phyloP scores from a whole-genome alignment of 2,329 filamentous ascomycete species.

The Stemphylium lycopersici region DNA sequence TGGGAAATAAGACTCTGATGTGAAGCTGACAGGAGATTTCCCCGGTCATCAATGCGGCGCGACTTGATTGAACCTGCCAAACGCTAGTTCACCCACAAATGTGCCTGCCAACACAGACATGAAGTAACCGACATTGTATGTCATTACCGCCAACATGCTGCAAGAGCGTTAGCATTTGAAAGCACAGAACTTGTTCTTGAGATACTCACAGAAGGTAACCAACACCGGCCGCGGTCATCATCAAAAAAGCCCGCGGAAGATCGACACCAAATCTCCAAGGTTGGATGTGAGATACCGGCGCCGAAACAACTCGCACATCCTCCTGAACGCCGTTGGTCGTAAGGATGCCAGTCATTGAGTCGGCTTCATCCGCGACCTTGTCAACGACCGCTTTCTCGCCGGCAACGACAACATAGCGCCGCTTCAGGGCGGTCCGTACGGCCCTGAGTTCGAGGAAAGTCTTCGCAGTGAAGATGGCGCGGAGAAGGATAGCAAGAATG shows the following conservation, averaged over 20 bases:
- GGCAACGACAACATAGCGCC: conserved; percentile 77
- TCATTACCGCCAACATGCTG: conserved; percentile 94
- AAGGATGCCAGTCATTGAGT: conserved; percentile 69
- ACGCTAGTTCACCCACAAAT: conserved; percentile 83
- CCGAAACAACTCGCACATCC: conserved; percentile 74
- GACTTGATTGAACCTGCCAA: conserved; percentile 69
- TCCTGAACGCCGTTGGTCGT: conserved; percentile 82
- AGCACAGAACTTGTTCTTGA: not conserved
- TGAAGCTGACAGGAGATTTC: not conserved
- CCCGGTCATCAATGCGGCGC: conserved; percentile 4
- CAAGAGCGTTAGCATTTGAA: conserved; percentile 23
- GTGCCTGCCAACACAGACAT: conserved; percentile 76
- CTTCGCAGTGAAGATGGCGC: conserved; percentile 74
- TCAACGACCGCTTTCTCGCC: conserved; percentile 67
- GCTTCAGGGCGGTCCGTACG: conserved; percentile 72
- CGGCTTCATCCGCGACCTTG: conserved; percentile 51
- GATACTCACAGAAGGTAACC: conserved; percentile 82
- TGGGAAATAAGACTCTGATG: not conserved
- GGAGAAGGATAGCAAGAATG: conserved; percentile 71
- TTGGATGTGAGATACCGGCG: conserved; percentile 58
- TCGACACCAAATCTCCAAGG: conserved; percentile 87
- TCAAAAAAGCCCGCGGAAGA: conserved; percentile 72
- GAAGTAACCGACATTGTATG: conserved; percentile 85
- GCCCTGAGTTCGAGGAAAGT: conserved; percentile 67
- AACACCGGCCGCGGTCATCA: conserved; percentile 74